phyloP scores from a whole-genome alignment of 345 rosid species.

The Dimocarpus longan region DNA sequence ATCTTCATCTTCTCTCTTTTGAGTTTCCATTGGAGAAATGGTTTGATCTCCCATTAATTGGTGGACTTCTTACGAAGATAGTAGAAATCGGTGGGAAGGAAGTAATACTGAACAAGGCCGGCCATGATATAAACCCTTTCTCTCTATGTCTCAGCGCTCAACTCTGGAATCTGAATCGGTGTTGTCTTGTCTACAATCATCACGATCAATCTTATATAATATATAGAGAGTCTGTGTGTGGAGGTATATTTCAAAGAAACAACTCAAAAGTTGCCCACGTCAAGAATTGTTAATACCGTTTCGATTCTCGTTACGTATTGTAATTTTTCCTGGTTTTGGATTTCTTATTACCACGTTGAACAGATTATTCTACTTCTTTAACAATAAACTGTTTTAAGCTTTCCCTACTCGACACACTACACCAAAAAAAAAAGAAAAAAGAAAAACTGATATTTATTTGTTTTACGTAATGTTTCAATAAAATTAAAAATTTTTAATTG shows the following conservation, averaged over 20 bases:
- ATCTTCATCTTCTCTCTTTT: background rate
- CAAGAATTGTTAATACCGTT: background rate
- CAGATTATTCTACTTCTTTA: too few relatives aligned
- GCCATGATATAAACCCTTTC: slow-evolving; percentile 15
- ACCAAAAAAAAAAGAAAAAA: too few relatives aligned
- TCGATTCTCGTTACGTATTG: too few relatives aligned
- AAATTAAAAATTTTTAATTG: too few relatives aligned
- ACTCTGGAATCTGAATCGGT: too few relatives aligned
- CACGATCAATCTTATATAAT: too few relatives aligned
- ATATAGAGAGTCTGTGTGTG: background rate
- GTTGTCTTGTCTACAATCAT: background rate
- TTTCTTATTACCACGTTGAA: too few relatives aligned
- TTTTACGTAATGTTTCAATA: too few relatives aligned
- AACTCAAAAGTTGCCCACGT: background rate
- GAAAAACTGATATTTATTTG: too few relatives aligned
- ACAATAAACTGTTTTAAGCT: too few relatives aligned
- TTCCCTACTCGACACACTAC: too few relatives aligned
- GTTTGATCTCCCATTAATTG: background rate
- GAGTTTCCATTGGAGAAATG: background rate
- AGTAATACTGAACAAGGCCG: slow-evolving; percentile 35
- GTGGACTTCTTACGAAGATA: slow-evolving; percentile 22
- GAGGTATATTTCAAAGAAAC: background rate
- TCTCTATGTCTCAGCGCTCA: background rate
- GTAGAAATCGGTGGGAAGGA: slow-evolving; percentile 32
- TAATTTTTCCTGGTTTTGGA: too few relatives aligned